Base-by-base conservation (phyloP, 2,329 filamentous ascomycete species). In the Aspergillus costaricaensis region DNA sequence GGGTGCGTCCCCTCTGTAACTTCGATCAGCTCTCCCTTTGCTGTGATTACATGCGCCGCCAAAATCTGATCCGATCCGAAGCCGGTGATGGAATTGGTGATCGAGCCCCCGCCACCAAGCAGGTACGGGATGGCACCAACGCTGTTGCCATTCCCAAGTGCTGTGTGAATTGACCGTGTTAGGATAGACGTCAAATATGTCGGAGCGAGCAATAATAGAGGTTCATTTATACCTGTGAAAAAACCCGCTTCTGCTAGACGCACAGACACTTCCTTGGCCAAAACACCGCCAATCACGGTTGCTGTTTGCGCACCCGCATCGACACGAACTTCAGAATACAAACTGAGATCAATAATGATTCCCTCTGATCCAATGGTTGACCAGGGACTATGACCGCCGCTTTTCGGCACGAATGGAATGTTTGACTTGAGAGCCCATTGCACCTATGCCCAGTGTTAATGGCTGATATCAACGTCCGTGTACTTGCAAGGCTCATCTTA, bases 81-180 rank as follows among this genome's bases (percentile, higher is more conserved):
- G 2, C 52, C 52, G 15, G 52, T 55, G 38, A 55, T 55, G 36
- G 52, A 55, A 23, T 19, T 43, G 23, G 52, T 55, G 52, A 55
- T 55, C 15, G 52, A 55, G 4, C 17, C 38, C 2, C 52, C 52
- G 12, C 52, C 52, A 6, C 52, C 52, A 19, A 55, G 52, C 23
- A 55, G 23, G 52, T 55, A 55, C 2, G 52, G 52, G 10, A 55
- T 55, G 4, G 52, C 52, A 2, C 52, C 52, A 9, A 55, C 52
- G 6, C 32, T 55, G 23, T 55, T 55, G 23, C 52, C 52, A 10
- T 55, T 43, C n/a, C 52, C 52, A 7, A 55, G 52, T 7, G 52
- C 52, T 55, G n/a, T 21, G 27, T 30, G 27, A 30, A 12, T 23
- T 21, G 10, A 44, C 1, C 8, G 6, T 15, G 17, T 44, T 15